These are phyloP conservation scores for Corylus americana DNA, from an alignment of 306 rosid species.

Conservation along the genomic window DNA sequence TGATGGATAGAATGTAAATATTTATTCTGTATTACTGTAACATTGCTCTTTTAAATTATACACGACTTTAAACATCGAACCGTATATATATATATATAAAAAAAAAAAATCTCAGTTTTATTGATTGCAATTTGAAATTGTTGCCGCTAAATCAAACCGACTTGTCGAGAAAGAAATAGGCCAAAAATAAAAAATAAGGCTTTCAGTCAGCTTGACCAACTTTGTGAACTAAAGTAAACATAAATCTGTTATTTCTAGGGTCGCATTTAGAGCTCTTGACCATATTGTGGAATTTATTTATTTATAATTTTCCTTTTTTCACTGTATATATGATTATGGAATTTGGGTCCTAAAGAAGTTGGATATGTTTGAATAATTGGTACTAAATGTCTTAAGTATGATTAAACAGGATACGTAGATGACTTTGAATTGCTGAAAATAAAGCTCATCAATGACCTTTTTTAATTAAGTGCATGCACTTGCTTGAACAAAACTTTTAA, in stretches of 20 bases:
- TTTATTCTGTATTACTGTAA: too few species aligned
- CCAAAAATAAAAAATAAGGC: background rate
- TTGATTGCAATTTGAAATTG: too few species aligned
- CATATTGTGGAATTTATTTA: background rate
- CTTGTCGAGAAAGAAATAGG: conserved; percentile 5
- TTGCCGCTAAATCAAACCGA: too few species aligned
- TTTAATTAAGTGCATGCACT: background rate
- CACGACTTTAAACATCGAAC: too few species aligned
- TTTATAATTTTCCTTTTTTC: background rate
- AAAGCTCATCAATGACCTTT: background rate
- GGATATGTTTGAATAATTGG: background rate
- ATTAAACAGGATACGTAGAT: background rate
- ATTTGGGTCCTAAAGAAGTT: background rate
- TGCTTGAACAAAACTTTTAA: background rate
- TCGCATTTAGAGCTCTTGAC: background rate
- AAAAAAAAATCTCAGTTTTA: too few species aligned
- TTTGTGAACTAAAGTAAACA: background rate
- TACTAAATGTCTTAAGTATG: background rate
- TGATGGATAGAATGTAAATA: too few species aligned
- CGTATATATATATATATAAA: too few species aligned
- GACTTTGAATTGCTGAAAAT: background rate
- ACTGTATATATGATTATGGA: background rate
- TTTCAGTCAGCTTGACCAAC: background rate
- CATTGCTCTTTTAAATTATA: too few species aligned
- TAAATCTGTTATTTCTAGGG: background rate